Conservation (phyloP, 1,139 yeast species). For the Pichia sp. region DNA sequence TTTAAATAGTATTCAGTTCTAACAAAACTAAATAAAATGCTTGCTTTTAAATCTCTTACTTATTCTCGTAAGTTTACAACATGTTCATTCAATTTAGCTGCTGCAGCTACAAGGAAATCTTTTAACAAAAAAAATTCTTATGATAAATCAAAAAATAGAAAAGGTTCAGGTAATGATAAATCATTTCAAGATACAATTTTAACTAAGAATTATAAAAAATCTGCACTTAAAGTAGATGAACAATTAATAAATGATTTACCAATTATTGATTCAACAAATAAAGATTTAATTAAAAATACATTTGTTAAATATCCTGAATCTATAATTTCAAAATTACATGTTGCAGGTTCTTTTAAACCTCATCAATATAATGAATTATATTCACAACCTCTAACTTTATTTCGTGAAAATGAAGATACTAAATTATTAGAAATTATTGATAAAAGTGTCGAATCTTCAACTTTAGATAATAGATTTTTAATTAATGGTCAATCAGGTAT, state of each 20-base stretch:
- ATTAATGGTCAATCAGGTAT: constrained; percentile 69
- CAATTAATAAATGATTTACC: constrained; percentile 18
- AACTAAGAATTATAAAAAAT: constrained; percentile 20
- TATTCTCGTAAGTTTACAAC: constrained; percentile 13
- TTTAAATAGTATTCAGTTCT: too few relatives aligned
- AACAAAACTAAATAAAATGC: constrained; percentile 2
- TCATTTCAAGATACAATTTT: constrained; percentile 23
- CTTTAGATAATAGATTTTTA: constrained; percentile 46
- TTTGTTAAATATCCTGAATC: constrained; percentile 19
- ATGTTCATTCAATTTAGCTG: constrained; percentile 8
- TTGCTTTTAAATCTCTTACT: constrained; percentile 4
- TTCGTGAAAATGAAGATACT: constrained; percentile 35
- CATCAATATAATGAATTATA: constrained; percentile 62
- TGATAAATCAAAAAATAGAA: constrained; percentile 24
- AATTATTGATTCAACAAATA: constrained; percentile 13
- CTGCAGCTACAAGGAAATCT: constrained; percentile 24
- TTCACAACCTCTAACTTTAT: constrained; percentile 48
- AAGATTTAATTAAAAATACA: constrained; percentile 18
- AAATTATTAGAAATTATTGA: constrained; percentile 28
- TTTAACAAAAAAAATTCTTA: constrained; percentile 23
- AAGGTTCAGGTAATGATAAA: constrained; percentile 29
- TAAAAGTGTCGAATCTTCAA: constrained; percentile 23
- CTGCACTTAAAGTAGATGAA: constrained; percentile 19
- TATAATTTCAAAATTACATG: constrained; percentile 21
- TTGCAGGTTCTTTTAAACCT: constrained; percentile 54